Base-by-base conservation (phyloP, 192 early-diverging fungal species). In the Geranomyces variabilis region DNA sequence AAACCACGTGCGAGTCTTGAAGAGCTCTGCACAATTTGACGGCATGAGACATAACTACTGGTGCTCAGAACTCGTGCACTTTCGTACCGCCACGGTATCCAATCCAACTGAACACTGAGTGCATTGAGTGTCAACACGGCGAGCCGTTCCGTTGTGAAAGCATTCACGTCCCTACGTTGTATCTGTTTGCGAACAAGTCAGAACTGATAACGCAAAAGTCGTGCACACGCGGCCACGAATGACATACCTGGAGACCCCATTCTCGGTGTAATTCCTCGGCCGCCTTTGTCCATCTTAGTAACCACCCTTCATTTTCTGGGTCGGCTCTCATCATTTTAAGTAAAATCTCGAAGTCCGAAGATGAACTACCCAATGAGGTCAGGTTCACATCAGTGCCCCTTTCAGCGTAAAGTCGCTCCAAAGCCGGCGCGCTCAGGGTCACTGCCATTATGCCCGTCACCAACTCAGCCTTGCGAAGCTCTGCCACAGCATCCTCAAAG, bases 401-500 rank as follows among this genome's bases (percentile, higher is more conserved):
- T 21, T 66, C 15, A 22, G 77, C 79, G 64, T 86, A 83, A 17
- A 80, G 77, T 15, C 76, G 60, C 33, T 80, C 72, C 33, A 87
- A 56, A 5, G 81, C 71, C 8, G 15, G 22, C 13, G 76, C 70
- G 71, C 81, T 89, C 0, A 87, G 57, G 22, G 85, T 79, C 22
- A 89, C 80, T 19, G 84, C 80, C 26, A 87, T 67, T 55, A 92
- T 69, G 8, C 81, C 80, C 41, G 78, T 80, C 14, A 82, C 77
- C 6, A 91, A 75, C 59, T 89, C 86, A 14, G 74, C 75, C 66
- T 88, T 88, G 12, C 89, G 75, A 14, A 83, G 60, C 26, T 76
- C 80, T 0, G 89, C 87, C 1, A 90, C 75, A 8, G 79, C 75
- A 58, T 87, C 86, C 29, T 90, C 89, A 46, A 78, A 89, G 1